Percentiles rank a stretch among this genome's conserved stretches.
These are phyloP conservation scores for Candida broadrunensis DNA, from an alignment of 805 yeast genomes.

Conservation along the genomic window DNA sequence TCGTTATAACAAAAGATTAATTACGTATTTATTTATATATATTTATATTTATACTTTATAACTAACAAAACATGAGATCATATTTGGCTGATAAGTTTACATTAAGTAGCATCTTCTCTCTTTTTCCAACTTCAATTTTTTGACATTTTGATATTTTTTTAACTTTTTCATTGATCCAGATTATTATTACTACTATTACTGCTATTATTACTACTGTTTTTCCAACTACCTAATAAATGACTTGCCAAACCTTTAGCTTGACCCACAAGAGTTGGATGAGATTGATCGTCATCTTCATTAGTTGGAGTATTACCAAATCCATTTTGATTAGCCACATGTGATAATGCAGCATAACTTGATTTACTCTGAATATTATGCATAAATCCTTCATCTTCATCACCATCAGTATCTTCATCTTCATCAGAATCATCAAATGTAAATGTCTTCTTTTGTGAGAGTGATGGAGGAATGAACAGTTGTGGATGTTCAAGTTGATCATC, in stretches of 20 bases:
- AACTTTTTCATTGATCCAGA: no score
- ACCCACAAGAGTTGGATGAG: slow-evolving; percentile 17
- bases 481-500: background rate
- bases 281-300: slow-evolving; percentile 6
- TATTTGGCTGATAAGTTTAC: no score
- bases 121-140: no score
- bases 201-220: no score
- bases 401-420: slow-evolving; percentile 30
- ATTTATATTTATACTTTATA: no score
- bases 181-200: no score
- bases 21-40: no score
- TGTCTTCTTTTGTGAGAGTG: slow-evolving; percentile 5
- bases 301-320: slow-evolving; percentile 15
- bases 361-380: slow-evolving; percentile 1
- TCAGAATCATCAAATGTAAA: slow-evolving; percentile 37
- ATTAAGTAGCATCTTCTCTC: no score
- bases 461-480: background rate
- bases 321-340: slow-evolving; percentile 49
- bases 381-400: slow-evolving; percentile 13
- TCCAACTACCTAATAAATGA: slow-evolving; percentile 22
- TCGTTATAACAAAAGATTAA: no score
- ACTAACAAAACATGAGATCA: no score
- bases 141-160: no score
- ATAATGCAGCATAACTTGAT: slow-evolving; percentile 42
- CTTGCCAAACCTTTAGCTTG: slow-evolving; percentile 37